These are phyloP conservation scores for Daldinia loculata DNA, from an alignment of 495 filamentous ascomycete genomes.

Conservation along the genomic window DNA sequence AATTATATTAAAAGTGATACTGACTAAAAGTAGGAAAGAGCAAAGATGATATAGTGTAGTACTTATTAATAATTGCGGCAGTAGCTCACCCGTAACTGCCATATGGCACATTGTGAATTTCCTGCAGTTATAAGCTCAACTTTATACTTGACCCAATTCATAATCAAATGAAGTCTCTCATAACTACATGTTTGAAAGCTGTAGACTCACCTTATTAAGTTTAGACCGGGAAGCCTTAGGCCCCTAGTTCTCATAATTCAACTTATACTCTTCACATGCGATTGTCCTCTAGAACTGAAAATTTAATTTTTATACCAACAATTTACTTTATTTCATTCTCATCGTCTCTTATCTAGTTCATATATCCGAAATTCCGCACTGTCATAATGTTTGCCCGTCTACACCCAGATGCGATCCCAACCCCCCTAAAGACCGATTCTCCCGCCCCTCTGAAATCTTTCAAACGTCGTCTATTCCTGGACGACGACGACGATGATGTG, in stretches of 20 bases:
- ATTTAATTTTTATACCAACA: background rate
- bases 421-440: slow-evolving; percentile 17
- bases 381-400: slow-evolving; percentile 31
- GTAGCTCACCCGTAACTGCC: background rate
- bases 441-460: background rate
- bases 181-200: background rate
- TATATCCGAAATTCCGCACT: background rate
- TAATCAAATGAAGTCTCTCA: background rate
- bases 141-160: background rate
- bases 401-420: slow-evolving; percentile 1
- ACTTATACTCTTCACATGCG: background rate
- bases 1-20: background rate
- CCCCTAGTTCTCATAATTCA: background rate
- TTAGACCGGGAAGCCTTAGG: background rate
- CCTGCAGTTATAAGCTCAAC: too few species aligned
- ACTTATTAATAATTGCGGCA: background rate
- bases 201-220: background rate
- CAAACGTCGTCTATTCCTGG: slow-evolving; percentile 17
- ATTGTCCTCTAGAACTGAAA: background rate
- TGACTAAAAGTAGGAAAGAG: background rate
- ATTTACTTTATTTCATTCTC: background rate
- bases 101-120: too few species aligned
- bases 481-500: slow-evolving; percentile 23
- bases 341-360: background rate
- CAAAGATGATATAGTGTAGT: background rate